Percentiles rank a stretch among this genome's conserved stretches.
phyloP scores from a whole-genome alignment of 345 rosid species.

The Euclidium syriacum region DNA sequence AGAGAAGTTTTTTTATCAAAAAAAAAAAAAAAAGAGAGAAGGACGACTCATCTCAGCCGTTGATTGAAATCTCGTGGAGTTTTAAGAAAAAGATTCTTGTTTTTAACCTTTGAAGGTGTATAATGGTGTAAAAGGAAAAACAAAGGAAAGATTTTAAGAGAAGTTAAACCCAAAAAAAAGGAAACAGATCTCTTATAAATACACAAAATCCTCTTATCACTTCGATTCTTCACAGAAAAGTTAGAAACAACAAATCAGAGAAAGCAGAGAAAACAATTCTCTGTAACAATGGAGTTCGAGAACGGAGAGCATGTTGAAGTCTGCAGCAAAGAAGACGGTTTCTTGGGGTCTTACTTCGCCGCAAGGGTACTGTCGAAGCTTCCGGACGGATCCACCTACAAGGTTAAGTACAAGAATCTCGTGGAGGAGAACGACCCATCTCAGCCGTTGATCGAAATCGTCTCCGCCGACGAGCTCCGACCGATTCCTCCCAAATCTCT shows the following conservation, averaged over 20 bases:
- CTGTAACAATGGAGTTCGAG: conserved; percentile 7
- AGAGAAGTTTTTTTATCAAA: too few species aligned
- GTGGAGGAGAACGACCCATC: conserved; percentile 14
- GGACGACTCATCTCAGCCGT: too few species aligned
- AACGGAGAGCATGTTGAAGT: conserved; percentile 24
- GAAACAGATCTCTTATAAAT: neutral
- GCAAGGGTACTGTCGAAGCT: neutral
- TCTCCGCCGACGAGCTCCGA: conserved; percentile 25
- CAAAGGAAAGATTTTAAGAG: neutral
- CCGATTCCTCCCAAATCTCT: conserved; percentile 24
- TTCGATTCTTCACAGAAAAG: neutral
- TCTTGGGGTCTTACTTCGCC: conserved; percentile 20
- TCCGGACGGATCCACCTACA: neutral
- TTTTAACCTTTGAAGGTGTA: too few species aligned
- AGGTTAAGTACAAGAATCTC: conserved; percentile 30
- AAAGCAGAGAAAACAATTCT: neutral
- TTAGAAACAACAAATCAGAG: neutral
- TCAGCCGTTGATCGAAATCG: conserved; percentile 22
- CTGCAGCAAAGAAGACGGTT: conserved; percentile 34
- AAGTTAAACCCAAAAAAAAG: neutral
- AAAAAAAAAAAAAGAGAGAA: too few species aligned
- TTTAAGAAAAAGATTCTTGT: too few species aligned
- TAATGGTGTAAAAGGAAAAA: neutral
- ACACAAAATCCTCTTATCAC: neutral
- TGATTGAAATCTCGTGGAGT: too few species aligned